Evolutionary conservation across 768 basidiomycete genomes (phyloP).

Genomic region (Multifurca ochricompacta): DNA sequence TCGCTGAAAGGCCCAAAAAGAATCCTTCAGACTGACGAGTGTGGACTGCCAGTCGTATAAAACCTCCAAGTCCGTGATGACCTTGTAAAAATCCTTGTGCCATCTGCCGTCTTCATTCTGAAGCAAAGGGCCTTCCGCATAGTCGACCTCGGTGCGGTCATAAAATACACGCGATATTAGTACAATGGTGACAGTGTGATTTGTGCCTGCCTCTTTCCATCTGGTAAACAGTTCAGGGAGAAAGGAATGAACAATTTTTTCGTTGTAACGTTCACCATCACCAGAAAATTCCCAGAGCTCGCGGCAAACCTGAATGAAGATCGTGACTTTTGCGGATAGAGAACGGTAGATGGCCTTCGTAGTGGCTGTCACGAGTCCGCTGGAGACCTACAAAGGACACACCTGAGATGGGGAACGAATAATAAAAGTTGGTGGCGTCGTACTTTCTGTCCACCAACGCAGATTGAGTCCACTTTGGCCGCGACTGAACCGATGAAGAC

Average conservation of each 20-base stretch:
- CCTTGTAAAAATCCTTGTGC: constrained; percentile 96
- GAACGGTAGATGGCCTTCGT: constrained; percentile 89
- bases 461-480: constrained; percentile 77
- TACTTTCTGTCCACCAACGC: constrained; percentile 61
- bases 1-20: constrained; percentile 85
- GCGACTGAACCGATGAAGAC: constrained; percentile 75
- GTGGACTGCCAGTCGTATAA: constrained; percentile 83
- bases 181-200: constrained; percentile 91
- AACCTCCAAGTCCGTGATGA: constrained; percentile 88
- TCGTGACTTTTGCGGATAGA: constrained; percentile 83
- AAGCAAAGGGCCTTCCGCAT: constrained; percentile 75
- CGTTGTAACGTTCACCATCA: constrained; percentile 92
- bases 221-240: constrained; percentile 80
- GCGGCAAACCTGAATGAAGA: constrained; percentile 93
- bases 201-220: constrained; percentile 80
- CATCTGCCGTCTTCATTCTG: constrained; percentile 66
- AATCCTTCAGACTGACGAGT: constrained; percentile 78
- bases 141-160: constrained; percentile 68
- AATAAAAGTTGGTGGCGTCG: constrained; percentile 11
- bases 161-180: constrained; percentile 91
- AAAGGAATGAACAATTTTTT: constrained; percentile 97
- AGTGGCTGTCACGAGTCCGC: constrained; percentile 69
- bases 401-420: neutral
- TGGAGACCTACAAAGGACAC: constrained; percentile 48
- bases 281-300: constrained; percentile 97